Conservation (phyloP, 441 rosid species). For the Omphalea diandra region DNA sequence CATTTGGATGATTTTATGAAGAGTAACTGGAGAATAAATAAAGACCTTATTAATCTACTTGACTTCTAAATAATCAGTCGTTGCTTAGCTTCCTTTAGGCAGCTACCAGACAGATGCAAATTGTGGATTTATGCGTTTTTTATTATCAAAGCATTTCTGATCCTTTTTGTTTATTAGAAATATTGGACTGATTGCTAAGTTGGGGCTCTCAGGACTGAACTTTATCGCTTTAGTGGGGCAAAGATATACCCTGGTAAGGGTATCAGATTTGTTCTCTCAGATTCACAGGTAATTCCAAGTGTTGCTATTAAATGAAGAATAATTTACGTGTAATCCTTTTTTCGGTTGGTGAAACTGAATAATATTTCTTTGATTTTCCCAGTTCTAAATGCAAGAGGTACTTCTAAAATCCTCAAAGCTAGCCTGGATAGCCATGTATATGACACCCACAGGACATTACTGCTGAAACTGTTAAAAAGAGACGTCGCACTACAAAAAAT, state of each 20-base stretch:
- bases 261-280: background rate
- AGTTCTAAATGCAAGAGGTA: constrained; percentile 34
- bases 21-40: background rate
- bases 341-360: background rate
- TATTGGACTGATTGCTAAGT: background rate
- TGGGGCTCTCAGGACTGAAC: background rate
- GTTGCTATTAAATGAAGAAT: background rate
- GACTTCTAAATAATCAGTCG: background rate
- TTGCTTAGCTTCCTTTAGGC: background rate
- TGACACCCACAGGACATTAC: constrained; percentile 3
- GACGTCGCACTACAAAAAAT: background rate
- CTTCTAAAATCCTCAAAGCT: constrained; percentile 33
- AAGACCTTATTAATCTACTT: background rate
- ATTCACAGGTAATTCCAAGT: background rate
- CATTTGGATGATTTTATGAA: background rate
- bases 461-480: constrained; percentile 2
- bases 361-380: constrained; percentile 13
- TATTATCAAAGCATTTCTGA: background rate
- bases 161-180: background rate
- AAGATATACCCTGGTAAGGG: constrained; percentile 7
- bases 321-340: background rate
- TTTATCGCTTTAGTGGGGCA: constrained; percentile 1
- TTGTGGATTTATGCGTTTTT: background rate
- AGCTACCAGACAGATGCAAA: background rate
- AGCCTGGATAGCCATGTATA: constrained; percentile 26